Conservation (phyloP, 1,139 yeast species). For the Scheffersomyces titani region DNA sequence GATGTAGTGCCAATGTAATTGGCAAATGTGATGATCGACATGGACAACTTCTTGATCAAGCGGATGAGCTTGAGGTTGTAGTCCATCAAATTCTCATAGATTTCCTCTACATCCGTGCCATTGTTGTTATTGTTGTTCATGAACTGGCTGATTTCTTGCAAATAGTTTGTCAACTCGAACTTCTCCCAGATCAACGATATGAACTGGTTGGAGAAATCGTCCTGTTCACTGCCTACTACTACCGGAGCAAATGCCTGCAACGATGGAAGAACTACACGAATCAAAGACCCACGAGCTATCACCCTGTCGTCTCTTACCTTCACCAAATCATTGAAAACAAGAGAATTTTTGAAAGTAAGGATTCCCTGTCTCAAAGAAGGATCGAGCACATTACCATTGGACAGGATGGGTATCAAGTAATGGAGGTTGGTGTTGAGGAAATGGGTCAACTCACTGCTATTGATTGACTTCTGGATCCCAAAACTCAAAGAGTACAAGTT, state of each 20-base stretch:
- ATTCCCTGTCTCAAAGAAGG: not conserved
- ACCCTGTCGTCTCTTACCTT: constrained; percentile 13
- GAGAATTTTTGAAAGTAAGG: constrained; percentile 6
- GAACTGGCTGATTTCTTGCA: constrained; percentile 28
- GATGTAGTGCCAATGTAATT: constrained; percentile 12
- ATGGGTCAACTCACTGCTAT: constrained; percentile 15
- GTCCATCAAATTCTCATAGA: constrained; percentile 46
- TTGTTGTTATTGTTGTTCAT: constrained; percentile 24
- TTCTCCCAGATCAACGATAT: constrained; percentile 26
- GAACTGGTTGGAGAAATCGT: constrained; percentile 18
- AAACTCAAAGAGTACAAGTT: constrained; percentile 55
- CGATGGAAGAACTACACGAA: constrained; percentile 2
- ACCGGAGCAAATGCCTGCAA: not conserved
- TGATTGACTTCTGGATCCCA: constrained; percentile 50
- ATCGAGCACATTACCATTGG: not conserved
- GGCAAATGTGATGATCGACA: constrained; percentile 35
- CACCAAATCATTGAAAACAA: constrained; percentile 17
- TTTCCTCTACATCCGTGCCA: constrained; percentile 47
- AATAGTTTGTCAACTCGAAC: constrained; percentile 29
- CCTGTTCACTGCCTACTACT: constrained; percentile 4
- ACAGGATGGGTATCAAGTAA: constrained; percentile 10
- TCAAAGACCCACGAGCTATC: constrained; percentile 5
- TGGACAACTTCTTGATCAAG: constrained; percentile 41
- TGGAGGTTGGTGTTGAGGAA: constrained; percentile 16
- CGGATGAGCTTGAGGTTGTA: constrained; percentile 49